Base-by-base conservation (phyloP, 495 filamentous ascomycete species). In the Penicillium coffeae region DNA sequence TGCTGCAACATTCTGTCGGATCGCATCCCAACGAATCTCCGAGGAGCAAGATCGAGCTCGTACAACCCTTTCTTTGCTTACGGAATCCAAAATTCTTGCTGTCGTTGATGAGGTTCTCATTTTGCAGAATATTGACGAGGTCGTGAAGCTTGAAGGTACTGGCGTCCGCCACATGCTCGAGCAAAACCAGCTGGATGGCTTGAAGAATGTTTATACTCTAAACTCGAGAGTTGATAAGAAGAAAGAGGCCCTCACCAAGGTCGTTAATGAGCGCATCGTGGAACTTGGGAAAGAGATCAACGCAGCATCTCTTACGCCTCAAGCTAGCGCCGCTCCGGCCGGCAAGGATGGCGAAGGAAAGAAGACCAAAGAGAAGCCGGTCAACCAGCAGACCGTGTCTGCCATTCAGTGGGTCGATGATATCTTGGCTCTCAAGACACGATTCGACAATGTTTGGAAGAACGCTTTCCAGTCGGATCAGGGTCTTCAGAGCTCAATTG, bases 351-450 rank as follows among this genome's bases (percentile, higher is more conserved):
- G 55, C 7, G 57, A 63, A 3, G 64, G 60, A 12, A 73, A 69
- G 21, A 78, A 77, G 50, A 34, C 35, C n/a, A 78, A 77, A 38
- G 68, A 70, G 7, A 77, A 78, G 65, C 70, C 76, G 0, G 64
- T 75, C 16, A 86, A 80, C 38, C 77, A 77, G 50, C 79, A 84
- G 53, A 97, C 94, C 1, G 73, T 77, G 3, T 83, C 89, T 1
- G 94, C 93, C 0, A 89, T 97, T 58, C 86, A 87, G 54, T 99
- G 93, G 93, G 94, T 99, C 2, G 87, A 95, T 54, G 89, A 93
- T 44, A 86, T 97, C 1, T 70, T 99, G 16, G 63, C 65, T 10
- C 72, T 99, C 4, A 96, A 96, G 61, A 84, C 85, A 55, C 95
- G 94, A 63, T 97, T 95, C 57, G 92, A 97, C 64, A 70, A 60